These are phyloP conservation scores for Allantophomopsis cytisporea DNA, from an alignment of 2,329 filamentous ascomycete species.

Conservation along the genomic window DNA sequence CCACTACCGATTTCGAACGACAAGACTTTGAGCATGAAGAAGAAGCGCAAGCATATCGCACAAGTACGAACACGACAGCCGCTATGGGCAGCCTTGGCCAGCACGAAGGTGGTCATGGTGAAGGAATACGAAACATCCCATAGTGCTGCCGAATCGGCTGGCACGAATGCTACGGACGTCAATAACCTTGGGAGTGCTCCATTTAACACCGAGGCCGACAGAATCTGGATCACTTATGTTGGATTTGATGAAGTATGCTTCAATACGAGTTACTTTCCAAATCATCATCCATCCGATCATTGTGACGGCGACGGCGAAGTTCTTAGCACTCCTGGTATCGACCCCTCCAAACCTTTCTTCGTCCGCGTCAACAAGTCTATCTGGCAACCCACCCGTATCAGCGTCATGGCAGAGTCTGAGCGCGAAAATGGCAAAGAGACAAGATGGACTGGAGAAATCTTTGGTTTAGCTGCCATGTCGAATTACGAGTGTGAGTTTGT, in stretches of 20 bases:
- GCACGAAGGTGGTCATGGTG: constrained; percentile 91
- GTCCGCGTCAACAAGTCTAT: constrained; percentile 66
- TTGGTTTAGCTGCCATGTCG: constrained; percentile 53
- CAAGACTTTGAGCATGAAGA: constrained; percentile 51
- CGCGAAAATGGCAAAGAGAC: constrained; percentile 25
- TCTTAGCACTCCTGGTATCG: constrained; percentile 31
- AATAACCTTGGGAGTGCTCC: constrained; percentile 66
- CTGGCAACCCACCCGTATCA: constrained; percentile 68
- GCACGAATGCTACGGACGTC: constrained; percentile 62
- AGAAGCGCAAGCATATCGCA: constrained; percentile 80
- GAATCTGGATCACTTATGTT: constrained; percentile 73
- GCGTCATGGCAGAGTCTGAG: constrained; percentile 25
- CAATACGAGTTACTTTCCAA: constrained; percentile 52
- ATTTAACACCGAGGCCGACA: constrained; percentile 54
- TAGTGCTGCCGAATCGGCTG: constrained; percentile 57
- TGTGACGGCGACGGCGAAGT: constrained; percentile 20
- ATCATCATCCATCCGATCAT: constrained; percentile 18
- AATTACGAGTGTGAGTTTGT: constrained; percentile 73
- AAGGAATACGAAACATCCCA: constrained; percentile 82
- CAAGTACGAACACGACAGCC: constrained; percentile 84
- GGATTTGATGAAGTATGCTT: constrained; percentile 68
- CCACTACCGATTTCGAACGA: constrained; percentile 13
- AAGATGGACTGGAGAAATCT: constrained; percentile 60
- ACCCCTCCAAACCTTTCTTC: constrained; percentile 63
- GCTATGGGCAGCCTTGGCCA: constrained; percentile 86